Evolutionary conservation across 805 yeast species (phyloP), one percentile per base, ranked within the genome.

Genomic region (Yarrowia sp.): DNA sequence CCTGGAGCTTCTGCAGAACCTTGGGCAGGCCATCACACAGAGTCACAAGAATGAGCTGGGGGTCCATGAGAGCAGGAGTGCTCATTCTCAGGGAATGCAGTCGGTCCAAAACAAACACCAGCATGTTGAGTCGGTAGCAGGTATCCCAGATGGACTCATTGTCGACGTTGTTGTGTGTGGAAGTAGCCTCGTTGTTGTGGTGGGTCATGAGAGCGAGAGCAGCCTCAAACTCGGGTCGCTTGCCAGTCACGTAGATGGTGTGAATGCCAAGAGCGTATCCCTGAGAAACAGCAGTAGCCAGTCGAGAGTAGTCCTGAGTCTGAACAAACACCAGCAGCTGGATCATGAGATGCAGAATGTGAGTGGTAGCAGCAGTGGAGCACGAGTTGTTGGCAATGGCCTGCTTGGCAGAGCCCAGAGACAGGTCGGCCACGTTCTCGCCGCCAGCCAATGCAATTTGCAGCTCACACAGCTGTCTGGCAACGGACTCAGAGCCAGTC

Each of bases 271-370:
- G 51, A 35, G 64, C 71, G 55, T 68, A 68, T 10, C 72, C 70
- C 22, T 71, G 64, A n/a, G 72, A 70, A n/a, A 76, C 71, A 6
- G 78, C 77, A 7, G 78, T 70, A 1, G 78, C 79, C 8, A 78
- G 70, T 75, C 77, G 74, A 36, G 70, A 66, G 15, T 69, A 68
- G 39, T 72, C 77, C 11, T 70, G 68, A 15, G 74, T 71, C 65
- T 69, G 73, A 64, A 71, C 71, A 62, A 70, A 77, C 69, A 74
- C 71, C 41, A 77, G 68, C 45, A 75, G 66, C 61, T 74, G 66
- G 11, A 77, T 70, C 71, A 75, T 77, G 36, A 72, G 66, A 11
- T 73, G 68, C 57, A 77, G 71, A 33, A 75, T 66, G 43, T 68
- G 67, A 32, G 71, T 67, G 47, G 67, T 68, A 14, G 66, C 50